Evolutionary conservation across 345 rosid genomes (phyloP), one percentile per base, ranked within the genome.

Genomic region (Crucihimalaya himalaica): DNA sequence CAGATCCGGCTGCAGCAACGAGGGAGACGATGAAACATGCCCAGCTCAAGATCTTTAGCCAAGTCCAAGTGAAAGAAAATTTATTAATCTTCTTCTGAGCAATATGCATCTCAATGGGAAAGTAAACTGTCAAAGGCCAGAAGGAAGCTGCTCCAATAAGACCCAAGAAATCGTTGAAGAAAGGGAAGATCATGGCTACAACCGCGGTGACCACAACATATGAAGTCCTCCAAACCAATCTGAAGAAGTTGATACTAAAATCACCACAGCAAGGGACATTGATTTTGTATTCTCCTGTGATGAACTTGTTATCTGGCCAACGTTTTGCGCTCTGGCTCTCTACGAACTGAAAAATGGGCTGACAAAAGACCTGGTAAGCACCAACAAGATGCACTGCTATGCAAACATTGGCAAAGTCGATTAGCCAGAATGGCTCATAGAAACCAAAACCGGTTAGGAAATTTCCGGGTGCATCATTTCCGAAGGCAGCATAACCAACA

Each of bases 61-160:
- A 88, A 11, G 70, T 79, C 98, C 98, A 93, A 20, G 82, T 85
- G 63, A 73, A 68, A 0, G 96, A 89, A 68, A 56, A 91, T 68
- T 82, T 89, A 23, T 23, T 74, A 28, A 86, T 68, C 54, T 82
- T 84, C 11, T 86, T 14, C 43, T 86, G 80, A 1, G 88, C 87
- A 16, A 93, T 89, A 83, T 89, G 83, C 94, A 93, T 89, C 79
- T 93, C 98, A 19, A 89, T 74, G 0, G 98, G 98, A 50, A 93
- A 90, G 76, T 87, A 89, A 7, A 93, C 98, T 1, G 98, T 86
- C 46, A 93, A 73, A 15, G 98, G 98, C 92, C 94, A 93, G 55
- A 93, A 93, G 1, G 97, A 87, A 6, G 82, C 85, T 0, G 97
- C 96, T 31, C 98, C 98, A 0, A 93, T 75, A 13, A 93, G 91